phyloP scores from a whole-genome alignment of 768 basidiomycete species.

The Mycena polygramma region DNA sequence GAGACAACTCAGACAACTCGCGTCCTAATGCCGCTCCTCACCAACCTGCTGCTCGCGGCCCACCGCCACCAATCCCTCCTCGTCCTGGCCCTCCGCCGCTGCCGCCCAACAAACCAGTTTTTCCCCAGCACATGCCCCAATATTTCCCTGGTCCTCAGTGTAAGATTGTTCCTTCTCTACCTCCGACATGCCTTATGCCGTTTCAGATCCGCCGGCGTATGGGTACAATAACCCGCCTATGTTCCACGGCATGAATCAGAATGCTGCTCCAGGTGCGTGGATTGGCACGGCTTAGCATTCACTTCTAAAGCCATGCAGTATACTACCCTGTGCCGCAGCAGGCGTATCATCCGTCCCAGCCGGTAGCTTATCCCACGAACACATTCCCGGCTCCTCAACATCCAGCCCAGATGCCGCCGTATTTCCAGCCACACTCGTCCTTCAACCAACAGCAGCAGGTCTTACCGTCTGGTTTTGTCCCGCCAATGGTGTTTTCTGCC shows the following conservation, averaged over 20 bases:
- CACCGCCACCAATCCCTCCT: too few relatives aligned
- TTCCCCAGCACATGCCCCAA: background rate
- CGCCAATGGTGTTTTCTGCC: background rate
- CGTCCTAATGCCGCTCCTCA: too few relatives aligned
- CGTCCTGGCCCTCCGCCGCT: background rate
- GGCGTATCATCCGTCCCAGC: background rate
- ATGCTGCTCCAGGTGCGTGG: background rate
- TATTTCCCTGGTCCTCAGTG: background rate
- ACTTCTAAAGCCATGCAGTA: background rate
- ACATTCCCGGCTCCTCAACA: background rate
- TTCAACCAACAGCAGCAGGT: background rate
- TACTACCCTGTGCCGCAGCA: conserved; percentile 2
- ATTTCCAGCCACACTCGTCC: background rate
- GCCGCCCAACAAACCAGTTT: background rate
- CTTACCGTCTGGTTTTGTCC: background rate
- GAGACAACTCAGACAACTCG: too few relatives aligned
- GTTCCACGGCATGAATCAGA: too few relatives aligned
- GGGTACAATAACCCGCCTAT: too few relatives aligned
- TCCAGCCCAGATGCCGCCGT: conserved; percentile 1
- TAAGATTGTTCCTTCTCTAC: background rate
- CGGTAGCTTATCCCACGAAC: too few relatives aligned
- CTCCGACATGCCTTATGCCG: background rate
- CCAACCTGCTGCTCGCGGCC: too few relatives aligned
- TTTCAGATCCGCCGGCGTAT: background rate
- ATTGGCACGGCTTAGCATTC: background rate